phyloP scores from a whole-genome alignment of 1,284 basidiomycete species.

The Coniferiporia weirii region DNA sequence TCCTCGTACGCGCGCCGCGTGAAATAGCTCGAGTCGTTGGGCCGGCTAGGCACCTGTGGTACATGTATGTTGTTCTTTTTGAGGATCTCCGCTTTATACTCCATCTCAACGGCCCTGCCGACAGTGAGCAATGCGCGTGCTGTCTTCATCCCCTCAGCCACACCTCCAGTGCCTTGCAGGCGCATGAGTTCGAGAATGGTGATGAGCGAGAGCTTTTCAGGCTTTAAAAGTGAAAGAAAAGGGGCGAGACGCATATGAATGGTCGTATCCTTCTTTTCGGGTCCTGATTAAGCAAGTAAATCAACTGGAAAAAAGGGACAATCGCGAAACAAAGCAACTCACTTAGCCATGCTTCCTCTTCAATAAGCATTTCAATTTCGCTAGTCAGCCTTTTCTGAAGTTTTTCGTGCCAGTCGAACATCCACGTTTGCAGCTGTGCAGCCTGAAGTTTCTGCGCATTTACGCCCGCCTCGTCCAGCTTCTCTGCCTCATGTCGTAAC shows the following conservation, averaged over 20 bases:
- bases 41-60: constrained; percentile 32
- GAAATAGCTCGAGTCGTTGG: constrained; percentile 46
- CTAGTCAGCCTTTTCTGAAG: constrained; percentile 50
- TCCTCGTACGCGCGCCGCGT: constrained; percentile 51
- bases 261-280: constrained; percentile 15
- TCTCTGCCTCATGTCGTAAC: constrained; percentile 59
- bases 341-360: constrained; percentile 32
- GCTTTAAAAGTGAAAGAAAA: constrained; percentile 73
- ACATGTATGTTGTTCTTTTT: constrained; percentile 57
- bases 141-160: constrained; percentile 87
- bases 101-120: constrained; percentile 83
- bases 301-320: neutral
- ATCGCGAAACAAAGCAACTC: constrained; percentile 3
- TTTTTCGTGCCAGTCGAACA: constrained; percentile 83
- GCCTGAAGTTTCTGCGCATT: constrained; percentile 45
- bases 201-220: constrained; percentile 82
- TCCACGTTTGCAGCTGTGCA: constrained; percentile 68
- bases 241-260: constrained; percentile 36
- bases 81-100: constrained; percentile 83
- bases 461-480: constrained; percentile 55
- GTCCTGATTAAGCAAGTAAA: neutral
- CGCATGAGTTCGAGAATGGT: constrained; percentile 91
- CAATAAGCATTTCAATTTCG: constrained; percentile 51
- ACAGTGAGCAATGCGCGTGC: constrained; percentile 79
- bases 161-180: constrained; percentile 71